Conservation (phyloP, 441 rosid genomes). For the Pelargonium citronellum region DNA sequence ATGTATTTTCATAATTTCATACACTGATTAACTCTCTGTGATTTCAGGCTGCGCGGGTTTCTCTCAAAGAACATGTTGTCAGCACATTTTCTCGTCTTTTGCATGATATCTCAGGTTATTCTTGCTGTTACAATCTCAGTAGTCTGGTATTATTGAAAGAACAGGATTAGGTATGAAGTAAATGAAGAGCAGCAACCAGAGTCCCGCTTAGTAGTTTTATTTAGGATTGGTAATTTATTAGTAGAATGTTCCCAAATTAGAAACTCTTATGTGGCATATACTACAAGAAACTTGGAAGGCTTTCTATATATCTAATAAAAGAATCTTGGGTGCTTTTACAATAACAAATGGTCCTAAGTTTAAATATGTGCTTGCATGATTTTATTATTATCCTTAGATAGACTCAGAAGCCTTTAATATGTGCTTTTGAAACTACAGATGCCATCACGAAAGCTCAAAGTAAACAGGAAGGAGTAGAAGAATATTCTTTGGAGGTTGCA, state of each 20-base stretch:
- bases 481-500: conserved; percentile 50
- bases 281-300: background rate
- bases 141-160: background rate
- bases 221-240: background rate
- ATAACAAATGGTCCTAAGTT: background rate
- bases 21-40: conserved; percentile 26
- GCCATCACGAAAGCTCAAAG: conserved; percentile 44
- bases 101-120: conserved; percentile 77
- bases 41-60: conserved; percentile 74
- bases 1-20: conserved; percentile 12
- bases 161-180: background rate
- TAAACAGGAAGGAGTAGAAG: conserved; percentile 52
- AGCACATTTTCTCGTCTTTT: conserved; percentile 59
- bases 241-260: conserved; percentile 5
- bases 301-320: background rate
- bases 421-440: conserved; percentile 43
- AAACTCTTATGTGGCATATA: background rate
- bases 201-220: background rate
- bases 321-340: background rate
- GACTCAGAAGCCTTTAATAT: conserved; percentile 3
- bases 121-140: conserved; percentile 20
- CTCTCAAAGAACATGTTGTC: conserved; percentile 61
- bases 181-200: conserved; percentile 4
- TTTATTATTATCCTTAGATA: conserved; percentile 10
- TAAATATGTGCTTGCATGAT: background rate